Base-by-base conservation (phyloP, 192 early-diverging fungal genomes). In the Backusella parvicylindrica region DNA sequence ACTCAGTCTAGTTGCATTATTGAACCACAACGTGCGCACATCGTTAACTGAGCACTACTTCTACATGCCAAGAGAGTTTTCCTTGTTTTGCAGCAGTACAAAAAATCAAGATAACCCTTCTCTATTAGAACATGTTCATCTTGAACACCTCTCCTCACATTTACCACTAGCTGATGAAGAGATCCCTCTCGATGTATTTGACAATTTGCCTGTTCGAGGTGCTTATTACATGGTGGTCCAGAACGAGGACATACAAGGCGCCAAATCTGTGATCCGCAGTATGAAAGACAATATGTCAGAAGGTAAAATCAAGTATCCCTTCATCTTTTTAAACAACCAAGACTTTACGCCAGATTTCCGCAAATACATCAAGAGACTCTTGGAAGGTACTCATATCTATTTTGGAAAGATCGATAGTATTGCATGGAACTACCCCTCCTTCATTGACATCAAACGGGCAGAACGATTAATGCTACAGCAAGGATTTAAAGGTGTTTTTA, bases 221-320 rank as follows among this genome's bases (percentile, higher is more conserved):
- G 76, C 40, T 1, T 72, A 53, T 23, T 77, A 77, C 60, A 77
- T 77, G 70, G 81, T 95, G 3, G 90, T 92, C 31, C 85, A 90
- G 6, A 93, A 96, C 35, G 78, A 79, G 2, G 93, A 96, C 60
- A 60, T 93, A 35, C 70, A 84, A 13, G 87, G 82, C 16, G 85
- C 92, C 41, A 77, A 83, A 1, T 64, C 75, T 1, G 81, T 91
- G 0, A 85, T 96, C 68, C 81, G 82, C 64, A 85, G 90, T 69
- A 73, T 96, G 26, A 91, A 95, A 75, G 89, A 94, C 74, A 37
- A 43, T 40, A 84, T 93, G n/a, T 93, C 93, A 75, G 92, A 93
- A 76, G 74, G 84, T 35, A 77, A 83, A 23, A 89, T 82, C 76
- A 74, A 79, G 8, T 93, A 94, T 70, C 92, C 92, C 0, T 94